Conservation (phyloP, 331 rosid species). For the Arachis monticola region DNA sequence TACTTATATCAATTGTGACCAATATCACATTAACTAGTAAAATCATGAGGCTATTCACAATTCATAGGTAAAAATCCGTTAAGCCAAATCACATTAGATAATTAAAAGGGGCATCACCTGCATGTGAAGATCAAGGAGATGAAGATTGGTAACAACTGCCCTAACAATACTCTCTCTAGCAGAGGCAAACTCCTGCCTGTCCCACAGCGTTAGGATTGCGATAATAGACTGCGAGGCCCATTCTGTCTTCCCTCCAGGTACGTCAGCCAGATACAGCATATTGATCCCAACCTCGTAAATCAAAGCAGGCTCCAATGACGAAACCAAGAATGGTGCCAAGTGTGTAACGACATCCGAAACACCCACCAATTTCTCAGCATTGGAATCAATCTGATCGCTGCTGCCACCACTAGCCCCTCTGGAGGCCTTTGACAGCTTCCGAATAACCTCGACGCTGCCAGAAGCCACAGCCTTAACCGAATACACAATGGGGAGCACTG, state of each 20-base stretch:
- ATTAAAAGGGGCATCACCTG: slow-evolving; percentile 57
- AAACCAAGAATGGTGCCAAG: slow-evolving; percentile 89
- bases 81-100: not conserved
- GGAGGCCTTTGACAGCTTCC: slow-evolving; percentile 84
- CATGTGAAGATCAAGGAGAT: slow-evolving; percentile 97
- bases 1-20: not conserved
- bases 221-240: slow-evolving; percentile 98
- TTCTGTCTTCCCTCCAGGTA: slow-evolving; percentile 97
- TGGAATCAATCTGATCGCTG: slow-evolving; percentile 56
- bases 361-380: slow-evolving; percentile 84
- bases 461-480: slow-evolving; percentile 94
- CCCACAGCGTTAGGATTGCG: slow-evolving; percentile 96
- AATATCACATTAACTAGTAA: not conserved
- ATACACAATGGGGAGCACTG: slow-evolving; percentile 88
- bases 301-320: slow-evolving; percentile 95
- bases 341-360: slow-evolving; percentile 94
- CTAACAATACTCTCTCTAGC: slow-evolving; percentile 96
- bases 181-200: slow-evolving; percentile 92
- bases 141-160: slow-evolving; percentile 95
- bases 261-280: slow-evolving; percentile 96
- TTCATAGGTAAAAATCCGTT: not conserved
- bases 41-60: not conserved
- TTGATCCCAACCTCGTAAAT: slow-evolving; percentile 94
- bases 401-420: slow-evolving; percentile 23
- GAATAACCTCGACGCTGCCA: slow-evolving; percentile 78